phyloP scores from a whole-genome alignment of 768 basidiomycete genomes.

The Boletus fagicola region DNA sequence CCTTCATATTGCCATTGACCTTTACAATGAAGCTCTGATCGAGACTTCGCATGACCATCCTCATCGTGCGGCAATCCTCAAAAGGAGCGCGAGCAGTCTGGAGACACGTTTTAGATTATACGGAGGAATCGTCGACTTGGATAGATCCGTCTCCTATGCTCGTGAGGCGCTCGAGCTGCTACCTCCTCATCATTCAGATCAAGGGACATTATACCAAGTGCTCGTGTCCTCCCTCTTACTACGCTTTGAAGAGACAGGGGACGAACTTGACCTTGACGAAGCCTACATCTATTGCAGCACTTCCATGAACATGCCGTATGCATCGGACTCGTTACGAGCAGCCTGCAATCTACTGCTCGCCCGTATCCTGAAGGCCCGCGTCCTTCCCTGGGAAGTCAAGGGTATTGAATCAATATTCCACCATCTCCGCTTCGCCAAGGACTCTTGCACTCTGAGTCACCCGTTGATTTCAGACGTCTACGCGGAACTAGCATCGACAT shows the following conservation, averaged over 20 bases:
- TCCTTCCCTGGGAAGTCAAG: conserved; percentile 22
- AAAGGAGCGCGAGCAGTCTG: conserved; percentile 16
- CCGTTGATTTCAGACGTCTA: conserved; percentile 23
- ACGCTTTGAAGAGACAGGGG: conserved; percentile 23
- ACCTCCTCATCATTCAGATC: conserved; percentile 14
- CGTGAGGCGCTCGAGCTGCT: conserved; percentile 26
- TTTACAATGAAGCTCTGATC: conserved; percentile 28
- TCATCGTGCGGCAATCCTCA: conserved; percentile 14
- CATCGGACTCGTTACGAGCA: conserved; percentile 14
- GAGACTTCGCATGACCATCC: conserved; percentile 18
- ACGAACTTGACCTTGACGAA: conserved; percentile 30
- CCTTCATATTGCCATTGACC: conserved; percentile 26
- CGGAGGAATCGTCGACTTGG: conserved; percentile 22
- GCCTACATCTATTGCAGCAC: conserved; percentile 21
- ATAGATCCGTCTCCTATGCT: conserved; percentile 27
- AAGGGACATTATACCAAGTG: conserved; percentile 8
- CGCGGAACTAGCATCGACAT: conserved; percentile 22
- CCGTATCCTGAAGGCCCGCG: conserved; percentile 23
- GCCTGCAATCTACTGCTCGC: conserved; percentile 21
- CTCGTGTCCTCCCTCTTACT: conserved; percentile 25
- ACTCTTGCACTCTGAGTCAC: conserved; percentile 20
- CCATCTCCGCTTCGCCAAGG: conserved; percentile 26
- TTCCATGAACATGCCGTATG: not conserved
- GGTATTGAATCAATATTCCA: conserved; percentile 29
- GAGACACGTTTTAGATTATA: conserved; percentile 16